Evolutionary conservation across 441 rosid species (phyloP).

Genomic region (Aleurites moluccanus): DNA sequence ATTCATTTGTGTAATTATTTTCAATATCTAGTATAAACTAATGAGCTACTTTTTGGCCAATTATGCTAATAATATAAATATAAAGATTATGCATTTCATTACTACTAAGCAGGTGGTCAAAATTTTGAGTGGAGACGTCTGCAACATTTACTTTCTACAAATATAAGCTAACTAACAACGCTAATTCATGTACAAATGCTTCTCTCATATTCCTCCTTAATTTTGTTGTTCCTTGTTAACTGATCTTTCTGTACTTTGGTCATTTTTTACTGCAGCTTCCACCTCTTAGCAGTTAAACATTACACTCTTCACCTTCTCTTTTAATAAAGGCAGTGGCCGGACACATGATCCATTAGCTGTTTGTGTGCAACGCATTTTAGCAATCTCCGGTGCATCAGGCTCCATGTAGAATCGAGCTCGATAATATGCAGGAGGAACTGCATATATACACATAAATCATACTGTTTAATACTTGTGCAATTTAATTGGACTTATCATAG

Average conservation of each 20-base stretch:
- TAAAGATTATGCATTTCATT: background rate
- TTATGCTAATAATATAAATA: too few relatives aligned
- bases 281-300: conserved; percentile 89
- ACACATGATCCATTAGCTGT: conserved; percentile 55
- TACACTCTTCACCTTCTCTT: conserved; percentile 96
- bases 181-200: background rate
- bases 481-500: too few relatives aligned
- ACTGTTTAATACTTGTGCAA: too few relatives aligned
- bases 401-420: too few relatives aligned
- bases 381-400: conserved; percentile 82
- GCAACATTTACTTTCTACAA: background rate
- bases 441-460: conserved; percentile 15
- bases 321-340: conserved; percentile 84
- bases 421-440: conserved; percentile 97
- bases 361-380: conserved; percentile 50
- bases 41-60: too few relatives aligned
- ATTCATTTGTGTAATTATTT: too few relatives aligned
- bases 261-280: conserved; percentile 89
- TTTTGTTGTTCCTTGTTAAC: background rate
- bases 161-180: background rate
- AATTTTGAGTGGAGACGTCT: background rate
- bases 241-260: conserved; percentile 33
- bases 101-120: background rate
- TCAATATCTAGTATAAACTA: too few relatives aligned
- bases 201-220: background rate